phyloP scores from a whole-genome alignment of 2,329 filamentous ascomycete species.

The Ophiostoma perfectum region DNA sequence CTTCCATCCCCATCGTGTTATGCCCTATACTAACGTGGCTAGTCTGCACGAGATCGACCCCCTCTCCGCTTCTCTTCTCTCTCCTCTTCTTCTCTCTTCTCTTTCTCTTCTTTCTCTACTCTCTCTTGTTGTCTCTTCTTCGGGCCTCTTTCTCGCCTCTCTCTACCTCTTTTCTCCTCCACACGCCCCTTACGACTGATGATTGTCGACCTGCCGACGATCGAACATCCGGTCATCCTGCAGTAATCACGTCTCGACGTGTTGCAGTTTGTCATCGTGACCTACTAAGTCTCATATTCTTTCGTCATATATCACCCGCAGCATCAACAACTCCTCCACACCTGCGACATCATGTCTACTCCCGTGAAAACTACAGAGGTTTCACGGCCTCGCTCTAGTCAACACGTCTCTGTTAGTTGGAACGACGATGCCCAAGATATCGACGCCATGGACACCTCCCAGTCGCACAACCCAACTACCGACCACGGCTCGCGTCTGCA shows the following conservation, averaged over 20 bases:
- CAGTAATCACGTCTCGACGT: constrained; percentile 5
- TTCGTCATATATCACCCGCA: no score
- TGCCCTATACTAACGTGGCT: neutral
- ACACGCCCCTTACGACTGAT: neutral
- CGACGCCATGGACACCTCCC: constrained; percentile 4
- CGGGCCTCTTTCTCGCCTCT: neutral
- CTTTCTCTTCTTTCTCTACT: neutral
- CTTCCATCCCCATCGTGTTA: neutral
- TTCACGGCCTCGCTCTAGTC: constrained; percentile 34
- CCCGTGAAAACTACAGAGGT: constrained; percentile 29
- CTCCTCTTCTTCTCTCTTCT: neutral
- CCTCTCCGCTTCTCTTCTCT: neutral
- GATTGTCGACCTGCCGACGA: neutral
- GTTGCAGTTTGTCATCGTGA: neutral
- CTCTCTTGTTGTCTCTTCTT: neutral
- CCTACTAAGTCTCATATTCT: no score
- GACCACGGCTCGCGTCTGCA: constrained; percentile 37
- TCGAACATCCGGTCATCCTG: neutral
- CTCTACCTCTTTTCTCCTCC: neutral
- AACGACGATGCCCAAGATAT: constrained; percentile 32
- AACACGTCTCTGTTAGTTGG: constrained; percentile 36
- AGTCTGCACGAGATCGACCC: neutral
- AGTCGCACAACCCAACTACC: constrained; percentile 2
- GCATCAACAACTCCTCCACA: neutral
- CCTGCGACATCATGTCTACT: neutral